These are phyloP conservation scores for Elsinoe batatas DNA, from an alignment of 2,329 filamentous ascomycete genomes.

Conservation along the genomic window DNA sequence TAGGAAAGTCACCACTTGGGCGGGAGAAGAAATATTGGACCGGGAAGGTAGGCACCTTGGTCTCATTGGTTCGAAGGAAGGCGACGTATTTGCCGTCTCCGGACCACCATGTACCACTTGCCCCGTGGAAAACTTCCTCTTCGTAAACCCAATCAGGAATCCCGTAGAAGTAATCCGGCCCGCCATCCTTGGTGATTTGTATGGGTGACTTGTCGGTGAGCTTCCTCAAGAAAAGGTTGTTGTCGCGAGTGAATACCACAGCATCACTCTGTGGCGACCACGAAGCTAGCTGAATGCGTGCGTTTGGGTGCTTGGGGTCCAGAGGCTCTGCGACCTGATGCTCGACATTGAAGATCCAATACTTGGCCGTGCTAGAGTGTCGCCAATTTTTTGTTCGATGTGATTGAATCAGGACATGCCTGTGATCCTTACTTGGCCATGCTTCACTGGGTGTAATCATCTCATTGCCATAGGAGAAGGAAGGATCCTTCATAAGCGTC, in stretches of 20 bases:
- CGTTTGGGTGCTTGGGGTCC: conserved; percentile 55
- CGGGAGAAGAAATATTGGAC: conserved; percentile 87
- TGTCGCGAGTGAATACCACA: conserved; percentile 78
- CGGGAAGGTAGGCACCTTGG: conserved; percentile 79
- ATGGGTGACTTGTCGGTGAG: conserved; percentile 50
- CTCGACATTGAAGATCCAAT: conserved; percentile 87
- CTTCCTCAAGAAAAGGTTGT: conserved; percentile 78
- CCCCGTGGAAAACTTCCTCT: conserved; percentile 68
- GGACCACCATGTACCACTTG: conserved; percentile 92
- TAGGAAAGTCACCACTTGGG: conserved; percentile 63
- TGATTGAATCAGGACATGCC: conserved; percentile 74
- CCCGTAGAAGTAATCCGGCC: conserved; percentile 83
- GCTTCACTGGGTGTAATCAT: conserved; percentile 50
- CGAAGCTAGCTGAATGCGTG: conserved; percentile 68
- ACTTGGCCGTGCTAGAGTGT: conserved; percentile 75
- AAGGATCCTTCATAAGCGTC: conserved; percentile 62
- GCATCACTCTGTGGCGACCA: conserved; percentile 86
- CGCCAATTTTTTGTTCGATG: conserved; percentile 70
- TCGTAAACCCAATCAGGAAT: conserved; percentile 97
- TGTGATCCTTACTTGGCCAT: conserved; percentile 73
- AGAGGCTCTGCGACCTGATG: conserved; percentile 69
- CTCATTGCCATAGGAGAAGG: conserved; percentile 51
- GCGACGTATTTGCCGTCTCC: conserved; percentile 79
- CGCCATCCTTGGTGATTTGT: conserved; percentile 78
- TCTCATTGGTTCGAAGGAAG: conserved; percentile 90